phyloP scores from a whole-genome alignment of 208 protist species.

The Wallacemonas rigidus region DNA sequence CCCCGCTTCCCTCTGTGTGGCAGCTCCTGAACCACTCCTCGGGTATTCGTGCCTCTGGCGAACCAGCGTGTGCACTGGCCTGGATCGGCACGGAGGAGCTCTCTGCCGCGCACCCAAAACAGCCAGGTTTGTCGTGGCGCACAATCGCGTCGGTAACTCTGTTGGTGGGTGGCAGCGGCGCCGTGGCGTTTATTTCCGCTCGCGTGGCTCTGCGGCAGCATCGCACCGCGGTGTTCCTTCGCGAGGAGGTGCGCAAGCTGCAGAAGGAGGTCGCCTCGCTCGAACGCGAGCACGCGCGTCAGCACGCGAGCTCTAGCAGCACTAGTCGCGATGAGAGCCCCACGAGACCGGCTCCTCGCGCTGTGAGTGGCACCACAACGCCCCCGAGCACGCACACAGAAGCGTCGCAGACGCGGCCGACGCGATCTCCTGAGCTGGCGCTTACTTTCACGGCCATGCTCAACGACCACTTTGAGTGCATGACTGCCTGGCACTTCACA shows the following conservation, averaged over 20 bases:
- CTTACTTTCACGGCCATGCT: not conserved
- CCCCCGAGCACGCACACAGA: not conserved
- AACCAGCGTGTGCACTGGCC: slow-evolving; percentile 9
- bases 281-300: slow-evolving; percentile 2
- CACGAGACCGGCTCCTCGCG: not conserved
- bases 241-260: slow-evolving; percentile 12
- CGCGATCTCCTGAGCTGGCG: not conserved
- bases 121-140: not conserved
- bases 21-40: not conserved
- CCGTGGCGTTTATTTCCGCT: not conserved
- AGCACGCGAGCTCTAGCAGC: slow-evolving; percentile 3
- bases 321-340: slow-evolving; percentile 7
- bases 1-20: not conserved
- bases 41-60: not conserved
- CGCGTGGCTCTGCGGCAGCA: slow-evolving; percentile 4
- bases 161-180: not conserved
- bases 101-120: too few relatives aligned
- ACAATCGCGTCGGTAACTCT: not conserved
- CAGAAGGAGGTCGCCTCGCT: slow-evolving; percentile 12
- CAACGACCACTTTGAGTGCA: slow-evolving; percentile 4
- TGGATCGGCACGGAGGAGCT: not conserved
- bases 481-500: slow-evolving; percentile 34
- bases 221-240: slow-evolving; percentile 1
- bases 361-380: not conserved
- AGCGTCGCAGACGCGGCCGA: not conserved